Evolutionary conservation across 108 stramenopile genomes (phyloP).

Genomic region (Phaeodactylum tricornutum): DNA sequence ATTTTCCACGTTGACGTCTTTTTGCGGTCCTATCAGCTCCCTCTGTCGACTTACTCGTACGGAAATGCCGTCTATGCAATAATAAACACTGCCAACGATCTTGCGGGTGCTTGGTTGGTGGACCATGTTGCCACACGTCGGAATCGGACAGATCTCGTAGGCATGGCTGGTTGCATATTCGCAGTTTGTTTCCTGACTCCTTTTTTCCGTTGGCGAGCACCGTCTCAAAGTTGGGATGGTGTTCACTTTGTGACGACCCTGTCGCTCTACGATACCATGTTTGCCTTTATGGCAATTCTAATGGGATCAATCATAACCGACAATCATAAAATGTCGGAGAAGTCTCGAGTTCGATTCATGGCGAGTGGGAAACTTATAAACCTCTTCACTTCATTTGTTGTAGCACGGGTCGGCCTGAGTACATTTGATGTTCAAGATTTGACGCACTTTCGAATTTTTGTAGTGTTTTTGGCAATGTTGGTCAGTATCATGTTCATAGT

Average conservation of each 20-base stretch:
- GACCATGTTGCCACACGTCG: constrained; percentile 4
- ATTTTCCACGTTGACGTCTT: constrained; percentile 26
- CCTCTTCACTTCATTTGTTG: constrained; percentile 14
- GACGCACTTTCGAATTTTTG: constrained; percentile 12
- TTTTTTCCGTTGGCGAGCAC: constrained; percentile 16
- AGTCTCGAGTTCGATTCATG: constrained; percentile 14
- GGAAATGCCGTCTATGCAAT: constrained; percentile 17
- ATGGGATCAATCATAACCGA: constrained; percentile 19
- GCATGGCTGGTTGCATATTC: constrained; percentile 16
- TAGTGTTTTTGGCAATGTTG: constrained; percentile 6
- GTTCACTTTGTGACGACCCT: constrained; percentile 22
- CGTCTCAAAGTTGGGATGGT: constrained; percentile 4
- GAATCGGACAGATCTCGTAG: constrained; percentile 7
- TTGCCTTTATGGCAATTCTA: constrained; percentile 18
- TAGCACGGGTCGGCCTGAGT: constrained; percentile 13
- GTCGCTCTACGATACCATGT: constrained; percentile 23
- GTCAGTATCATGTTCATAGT: constrained; percentile 9
- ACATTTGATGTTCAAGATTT: constrained; percentile 19
- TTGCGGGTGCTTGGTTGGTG: constrained; percentile 21
- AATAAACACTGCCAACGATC: constrained; percentile 24
- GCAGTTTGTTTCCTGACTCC: constrained; percentile 18
- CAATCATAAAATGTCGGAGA: constrained; percentile 19
- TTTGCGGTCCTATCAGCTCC: constrained; percentile 18
- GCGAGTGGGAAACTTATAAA: constrained; percentile 16
- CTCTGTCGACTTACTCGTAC: constrained; percentile 9